A percentile compares a stretch with the other conserved stretches of the same genome.
Evolutionary conservation across 2,329 filamentous ascomycete species (phyloP).

Genomic region (Nigrospora oryzae): DNA sequence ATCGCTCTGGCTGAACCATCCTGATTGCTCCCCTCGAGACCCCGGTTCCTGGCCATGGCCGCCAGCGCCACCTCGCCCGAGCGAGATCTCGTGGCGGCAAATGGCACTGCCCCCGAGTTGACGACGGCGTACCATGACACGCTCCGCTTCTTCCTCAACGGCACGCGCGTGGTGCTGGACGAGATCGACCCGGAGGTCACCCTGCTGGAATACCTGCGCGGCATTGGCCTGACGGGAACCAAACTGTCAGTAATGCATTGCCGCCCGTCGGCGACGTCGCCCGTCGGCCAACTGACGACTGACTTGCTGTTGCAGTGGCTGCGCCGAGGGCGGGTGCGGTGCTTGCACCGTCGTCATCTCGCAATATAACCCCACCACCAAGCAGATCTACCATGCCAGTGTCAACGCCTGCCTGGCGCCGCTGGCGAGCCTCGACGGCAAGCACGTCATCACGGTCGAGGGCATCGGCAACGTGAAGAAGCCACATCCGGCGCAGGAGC

Average conservation of each 20-base stretch:
- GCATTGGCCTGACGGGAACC: slow-evolving; percentile 88
- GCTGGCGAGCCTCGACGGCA: slow-evolving; percentile 86
- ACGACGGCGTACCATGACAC: slow-evolving; percentile 80
- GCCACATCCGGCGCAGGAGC: slow-evolving; percentile 84
- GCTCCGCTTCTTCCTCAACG: slow-evolving; percentile 88
- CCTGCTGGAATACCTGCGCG: slow-evolving; percentile 83
- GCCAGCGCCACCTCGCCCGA: slow-evolving; percentile 46
- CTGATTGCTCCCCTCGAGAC: too few relatives aligned
- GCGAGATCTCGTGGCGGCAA: slow-evolving; percentile 17
- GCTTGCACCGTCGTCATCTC: slow-evolving; percentile 94
- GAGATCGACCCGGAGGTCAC: slow-evolving; percentile 87
- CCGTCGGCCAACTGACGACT: neutral
- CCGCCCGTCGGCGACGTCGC: neutral
- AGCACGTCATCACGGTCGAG: slow-evolving; percentile 96
- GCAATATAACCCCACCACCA: slow-evolving; percentile 87
- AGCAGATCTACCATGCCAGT: slow-evolving; percentile 88
- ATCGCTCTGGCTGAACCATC: too few relatives aligned
- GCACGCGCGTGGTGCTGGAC: slow-evolving; percentile 79
- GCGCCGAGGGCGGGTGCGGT: slow-evolving; percentile 92
- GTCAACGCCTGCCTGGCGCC: slow-evolving; percentile 95
- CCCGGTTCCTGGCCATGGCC: slow-evolving; percentile 32
- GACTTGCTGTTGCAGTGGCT: slow-evolving; percentile 46
- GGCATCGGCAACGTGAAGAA: slow-evolving; percentile 83
- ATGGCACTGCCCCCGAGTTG: slow-evolving; percentile 37
- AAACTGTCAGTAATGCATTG: slow-evolving; percentile 53